These are phyloP conservation scores for Cerioporus squamosus DNA, from an alignment of 1,284 basidiomycete species.

Conservation along the genomic window DNA sequence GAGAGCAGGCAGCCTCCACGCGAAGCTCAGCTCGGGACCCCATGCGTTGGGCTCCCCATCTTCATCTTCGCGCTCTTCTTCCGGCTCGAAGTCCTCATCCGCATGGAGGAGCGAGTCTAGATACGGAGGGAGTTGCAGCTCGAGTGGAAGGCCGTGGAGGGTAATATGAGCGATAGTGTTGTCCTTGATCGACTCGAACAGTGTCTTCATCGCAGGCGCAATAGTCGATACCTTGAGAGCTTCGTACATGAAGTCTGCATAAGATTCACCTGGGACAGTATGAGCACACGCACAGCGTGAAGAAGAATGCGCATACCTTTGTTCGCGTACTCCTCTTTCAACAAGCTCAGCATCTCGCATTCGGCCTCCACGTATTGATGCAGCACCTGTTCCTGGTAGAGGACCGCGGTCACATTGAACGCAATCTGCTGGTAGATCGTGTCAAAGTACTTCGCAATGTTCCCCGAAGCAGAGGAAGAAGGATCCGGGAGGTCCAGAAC, in stretches of 20 bases:
- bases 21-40: slow-evolving; percentile 71
- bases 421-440: slow-evolving; percentile 86
- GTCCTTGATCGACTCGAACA: slow-evolving; percentile 78
- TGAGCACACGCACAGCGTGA: not conserved
- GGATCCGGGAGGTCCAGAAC: slow-evolving; percentile 91
- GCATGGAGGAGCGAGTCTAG: slow-evolving; percentile 70
- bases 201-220: slow-evolving; percentile 72
- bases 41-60: slow-evolving; percentile 47
- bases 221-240: slow-evolving; percentile 73
- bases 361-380: slow-evolving; percentile 83
- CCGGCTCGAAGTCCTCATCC: slow-evolving; percentile 51
- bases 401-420: slow-evolving; percentile 86
- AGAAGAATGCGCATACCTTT: slow-evolving; percentile 49
- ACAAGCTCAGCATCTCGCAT: slow-evolving; percentile 65
- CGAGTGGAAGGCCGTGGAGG: slow-evolving; percentile 76
- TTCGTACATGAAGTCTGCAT: slow-evolving; percentile 55
- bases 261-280: slow-evolving; percentile 52
- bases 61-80: slow-evolving; percentile 49
- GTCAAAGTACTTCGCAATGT: slow-evolving; percentile 79
- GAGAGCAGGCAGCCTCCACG: slow-evolving; percentile 74
- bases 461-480: slow-evolving; percentile 77
- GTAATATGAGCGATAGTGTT: slow-evolving; percentile 75
- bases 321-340: slow-evolving; percentile 70
- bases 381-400: slow-evolving; percentile 86
- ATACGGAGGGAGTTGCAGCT: slow-evolving; percentile 82